phyloP scores from a whole-genome alignment of 768 basidiomycete genomes.

The Podaxis rugospora region DNA sequence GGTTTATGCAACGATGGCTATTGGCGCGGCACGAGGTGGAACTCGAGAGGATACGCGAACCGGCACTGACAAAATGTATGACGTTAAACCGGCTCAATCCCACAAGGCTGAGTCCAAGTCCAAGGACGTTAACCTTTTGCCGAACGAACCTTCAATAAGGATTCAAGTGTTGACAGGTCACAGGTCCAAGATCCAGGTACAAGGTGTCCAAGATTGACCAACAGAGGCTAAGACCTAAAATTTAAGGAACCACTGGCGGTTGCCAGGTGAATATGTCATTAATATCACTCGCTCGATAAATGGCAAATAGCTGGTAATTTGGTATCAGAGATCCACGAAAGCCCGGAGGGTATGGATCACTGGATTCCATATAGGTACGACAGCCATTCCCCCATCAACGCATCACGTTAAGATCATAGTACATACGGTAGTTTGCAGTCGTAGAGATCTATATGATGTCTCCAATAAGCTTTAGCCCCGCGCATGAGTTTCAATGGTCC shows the following conservation, averaged over 20 bases:
- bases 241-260: neutral
- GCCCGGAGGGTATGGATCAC: neutral
- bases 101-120: too few relatives aligned
- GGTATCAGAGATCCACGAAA: constrained; percentile 3
- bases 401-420: neutral
- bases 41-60: neutral
- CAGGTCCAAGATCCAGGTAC: neutral
- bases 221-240: neutral
- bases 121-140: too few relatives aligned
- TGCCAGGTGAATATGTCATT: neutral
- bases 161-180: neutral
- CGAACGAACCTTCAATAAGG: neutral
- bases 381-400: neutral
- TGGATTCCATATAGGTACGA: neutral
- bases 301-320: neutral
- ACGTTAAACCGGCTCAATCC: too few relatives aligned
- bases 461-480: constrained; percentile 8
- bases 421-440: neutral
- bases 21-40: neutral
- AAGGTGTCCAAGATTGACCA: neutral
- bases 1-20: neutral
- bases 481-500: neutral
- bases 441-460: constrained; percentile 2
- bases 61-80: neutral
- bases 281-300: neutral